Conservation (phyloP, 352 stramenopile genomes). For the Globisporangium echinulatum region DNA sequence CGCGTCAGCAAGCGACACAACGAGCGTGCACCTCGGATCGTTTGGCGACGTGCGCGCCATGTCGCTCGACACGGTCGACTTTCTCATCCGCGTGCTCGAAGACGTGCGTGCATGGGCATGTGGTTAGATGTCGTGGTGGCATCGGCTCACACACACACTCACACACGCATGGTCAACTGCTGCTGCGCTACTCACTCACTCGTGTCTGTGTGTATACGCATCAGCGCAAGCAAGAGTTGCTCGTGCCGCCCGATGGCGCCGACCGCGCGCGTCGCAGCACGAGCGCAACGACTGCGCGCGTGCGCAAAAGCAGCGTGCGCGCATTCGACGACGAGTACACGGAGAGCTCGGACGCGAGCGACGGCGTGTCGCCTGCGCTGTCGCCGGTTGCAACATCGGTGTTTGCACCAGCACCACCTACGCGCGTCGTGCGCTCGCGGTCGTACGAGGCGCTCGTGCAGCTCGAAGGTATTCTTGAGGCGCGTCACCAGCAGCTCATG, state of each 20-base stretch:
- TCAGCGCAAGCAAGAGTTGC: slow-evolving; percentile 39
- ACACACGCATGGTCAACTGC: no score
- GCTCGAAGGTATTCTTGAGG: slow-evolving; percentile 66
- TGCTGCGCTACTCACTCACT: no score
- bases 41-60: slow-evolving; percentile 47
- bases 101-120: slow-evolving; percentile 25
- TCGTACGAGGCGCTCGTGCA: slow-evolving; percentile 75
- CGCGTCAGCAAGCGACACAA: neutral
- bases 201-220: no score
- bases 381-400: slow-evolving; percentile 1
- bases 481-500: slow-evolving; percentile 68
- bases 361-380: neutral
- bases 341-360: slow-evolving; percentile 5
- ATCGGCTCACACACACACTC: neutral
- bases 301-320: neutral
- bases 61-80: slow-evolving; percentile 61
- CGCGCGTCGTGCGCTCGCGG: slow-evolving; percentile 30
- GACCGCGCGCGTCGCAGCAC: neutral
- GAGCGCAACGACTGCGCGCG: neutral
- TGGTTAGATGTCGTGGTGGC: neutral
- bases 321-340: slow-evolving; percentile 10
- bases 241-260: slow-evolving; percentile 5
- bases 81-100: slow-evolving; percentile 58
- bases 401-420: neutral
- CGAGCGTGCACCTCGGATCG: slow-evolving; percentile 23